Evolutionary conservation across 768 basidiomycete genomes (phyloP).

Genomic region (Trametes cubensis): DNA sequence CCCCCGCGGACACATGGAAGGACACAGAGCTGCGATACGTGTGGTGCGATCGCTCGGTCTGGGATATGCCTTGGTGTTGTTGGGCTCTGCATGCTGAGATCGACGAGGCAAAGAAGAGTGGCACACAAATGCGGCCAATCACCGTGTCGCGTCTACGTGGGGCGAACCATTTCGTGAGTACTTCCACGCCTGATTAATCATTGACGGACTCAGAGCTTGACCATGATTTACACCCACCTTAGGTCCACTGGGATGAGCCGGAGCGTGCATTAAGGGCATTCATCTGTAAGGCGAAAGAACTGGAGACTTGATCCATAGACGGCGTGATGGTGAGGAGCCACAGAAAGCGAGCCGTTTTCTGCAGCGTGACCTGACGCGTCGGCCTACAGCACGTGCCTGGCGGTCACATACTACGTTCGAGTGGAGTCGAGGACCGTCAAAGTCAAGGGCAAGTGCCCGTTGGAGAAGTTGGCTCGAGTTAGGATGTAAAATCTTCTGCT

Average conservation of each 20-base stretch:
- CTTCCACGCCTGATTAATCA: not conserved
- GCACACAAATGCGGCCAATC: not conserved
- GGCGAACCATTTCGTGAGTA: not conserved
- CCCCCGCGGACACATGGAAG: not conserved
- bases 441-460: too few species aligned
- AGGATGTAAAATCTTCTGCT: too few species aligned
- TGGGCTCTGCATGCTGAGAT: constrained; percentile 19
- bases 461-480: too few species aligned
- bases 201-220: too few species aligned
- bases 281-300: not conserved
- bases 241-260: not conserved
- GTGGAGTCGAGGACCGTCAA: too few species aligned
- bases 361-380: too few species aligned
- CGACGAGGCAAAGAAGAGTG: constrained; percentile 2
- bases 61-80: constrained; percentile 21
- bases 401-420: too few species aligned
- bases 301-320: not conserved
- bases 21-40: not conserved
- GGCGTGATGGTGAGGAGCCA: too few species aligned
- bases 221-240: not conserved
- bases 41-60: not conserved
- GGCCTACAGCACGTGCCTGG: too few species aligned
- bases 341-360: too few species aligned
- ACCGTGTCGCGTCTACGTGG: not conserved
- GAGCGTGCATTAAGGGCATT: not conserved